phyloP scores from a whole-genome alignment of 2,329 filamentous ascomycete genomes.

The Zasmidium citrigriseum region DNA sequence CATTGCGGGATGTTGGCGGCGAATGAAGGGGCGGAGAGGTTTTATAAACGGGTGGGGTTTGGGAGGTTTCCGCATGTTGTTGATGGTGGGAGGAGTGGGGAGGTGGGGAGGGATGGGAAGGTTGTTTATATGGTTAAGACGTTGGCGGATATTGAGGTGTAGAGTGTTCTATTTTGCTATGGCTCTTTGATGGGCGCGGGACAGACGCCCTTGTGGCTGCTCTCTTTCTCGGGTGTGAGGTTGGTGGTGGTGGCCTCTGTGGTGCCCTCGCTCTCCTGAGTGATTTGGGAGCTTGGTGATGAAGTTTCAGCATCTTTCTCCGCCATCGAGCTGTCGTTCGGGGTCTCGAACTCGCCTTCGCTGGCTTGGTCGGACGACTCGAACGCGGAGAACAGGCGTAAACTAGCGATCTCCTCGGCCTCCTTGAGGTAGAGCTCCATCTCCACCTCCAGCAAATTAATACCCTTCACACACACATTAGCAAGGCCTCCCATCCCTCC shows the following conservation, averaged over 20 bases:
- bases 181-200: neutral
- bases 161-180: neutral
- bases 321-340: neutral
- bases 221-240: neutral
- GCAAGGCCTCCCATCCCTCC: neutral
- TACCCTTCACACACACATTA: constrained; percentile 2
- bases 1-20: constrained; percentile 39
- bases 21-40: constrained; percentile 31
- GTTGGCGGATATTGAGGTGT: neutral
- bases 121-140: neutral
- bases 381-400: neutral
- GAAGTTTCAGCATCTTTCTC: neutral
- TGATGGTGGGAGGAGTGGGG: neutral
- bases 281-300: neutral
- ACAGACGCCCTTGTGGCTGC: neutral
- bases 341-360: neutral
- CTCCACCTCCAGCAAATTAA: constrained; percentile 12
- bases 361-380: neutral
- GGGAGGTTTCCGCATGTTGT: neutral
- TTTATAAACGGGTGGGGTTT: constrained; percentile 12
- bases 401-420: neutral
- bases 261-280: neutral
- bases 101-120: neutral
- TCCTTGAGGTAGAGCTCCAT: constrained; percentile 9
- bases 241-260: neutral